A percentile compares a stretch with the other conserved stretches of the same genome.
phyloP scores from a whole-genome alignment of 331 rosid genomes.

The Cucumis variabilis region DNA sequence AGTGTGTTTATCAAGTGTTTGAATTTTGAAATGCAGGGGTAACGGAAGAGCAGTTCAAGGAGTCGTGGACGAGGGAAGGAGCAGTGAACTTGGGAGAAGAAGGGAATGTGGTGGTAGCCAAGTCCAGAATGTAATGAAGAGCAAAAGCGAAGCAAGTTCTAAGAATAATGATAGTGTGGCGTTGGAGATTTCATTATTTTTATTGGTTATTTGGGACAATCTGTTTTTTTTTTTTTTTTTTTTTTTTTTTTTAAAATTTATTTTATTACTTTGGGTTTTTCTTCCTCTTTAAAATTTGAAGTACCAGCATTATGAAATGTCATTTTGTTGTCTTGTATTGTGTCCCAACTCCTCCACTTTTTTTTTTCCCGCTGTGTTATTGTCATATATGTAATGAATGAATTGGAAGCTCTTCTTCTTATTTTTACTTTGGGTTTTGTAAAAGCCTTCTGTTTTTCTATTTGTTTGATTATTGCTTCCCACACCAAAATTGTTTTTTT shows the following conservation, averaged over 20 bases:
- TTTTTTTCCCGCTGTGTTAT: too few species aligned
- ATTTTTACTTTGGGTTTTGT: too few species aligned
- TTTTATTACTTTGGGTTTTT: too few species aligned
- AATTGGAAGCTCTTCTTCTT: not conserved
- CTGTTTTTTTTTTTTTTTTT: too few species aligned
- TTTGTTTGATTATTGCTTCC: too few species aligned
- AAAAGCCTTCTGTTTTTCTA: too few species aligned
- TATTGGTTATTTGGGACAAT: not conserved
- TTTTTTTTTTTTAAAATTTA: too few species aligned
- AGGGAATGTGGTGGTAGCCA: slow-evolving; percentile 70
- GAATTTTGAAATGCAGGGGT: slow-evolving; percentile 60
- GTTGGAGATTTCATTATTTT: not conserved
- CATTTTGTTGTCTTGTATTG: not conserved
- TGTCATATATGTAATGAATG: not conserved
- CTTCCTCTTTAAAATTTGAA: not conserved
- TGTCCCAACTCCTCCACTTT: not conserved
- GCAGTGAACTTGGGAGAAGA: slow-evolving; percentile 60
- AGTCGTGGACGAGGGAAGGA: slow-evolving; percentile 87
- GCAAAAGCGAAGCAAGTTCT: not conserved
- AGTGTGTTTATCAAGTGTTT: not conserved
- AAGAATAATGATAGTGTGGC: not conserved
- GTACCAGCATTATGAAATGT: not conserved
- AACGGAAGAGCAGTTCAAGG: slow-evolving; percentile 93
- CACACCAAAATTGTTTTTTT: too few species aligned
- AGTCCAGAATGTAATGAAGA: slow-evolving; percentile 67